Percentiles rank a stretch among this genome's conserved stretches.
These are phyloP conservation scores for Alisma plantagoaquatica DNA, from an alignment of 106 monocot genomes.

Conservation along the genomic window DNA sequence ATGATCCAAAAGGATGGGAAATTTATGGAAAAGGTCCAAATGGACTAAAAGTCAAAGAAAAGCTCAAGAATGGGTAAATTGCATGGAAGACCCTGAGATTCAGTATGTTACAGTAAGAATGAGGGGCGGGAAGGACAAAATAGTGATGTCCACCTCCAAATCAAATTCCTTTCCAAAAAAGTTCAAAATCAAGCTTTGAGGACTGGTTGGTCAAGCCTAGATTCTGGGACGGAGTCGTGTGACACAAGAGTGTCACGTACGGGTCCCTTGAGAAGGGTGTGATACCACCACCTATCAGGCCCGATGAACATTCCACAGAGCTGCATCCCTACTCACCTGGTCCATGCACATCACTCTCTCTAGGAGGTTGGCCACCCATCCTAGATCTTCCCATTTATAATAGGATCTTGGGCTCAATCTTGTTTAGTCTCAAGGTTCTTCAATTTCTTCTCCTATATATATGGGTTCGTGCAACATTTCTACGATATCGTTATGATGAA, in stretches of 20 bases:
- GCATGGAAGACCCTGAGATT: too few relatives aligned
- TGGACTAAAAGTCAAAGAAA: too few relatives aligned
- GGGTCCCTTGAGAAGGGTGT: neutral
- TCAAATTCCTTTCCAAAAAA: too few relatives aligned
- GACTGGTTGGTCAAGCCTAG: too few relatives aligned
- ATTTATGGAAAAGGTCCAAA: too few relatives aligned
- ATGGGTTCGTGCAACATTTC: neutral
- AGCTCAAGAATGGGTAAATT: too few relatives aligned
- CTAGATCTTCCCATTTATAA: neutral
- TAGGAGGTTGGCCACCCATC: neutral
- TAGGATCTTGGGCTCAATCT: neutral
- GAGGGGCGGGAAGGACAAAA: too few relatives aligned
- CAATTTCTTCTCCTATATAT: neutral
- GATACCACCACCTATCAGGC: neutral
- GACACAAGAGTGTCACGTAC: neutral
- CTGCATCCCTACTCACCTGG: conserved; percentile 2
- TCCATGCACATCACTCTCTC: conserved; percentile 1
- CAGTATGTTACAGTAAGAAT: too few relatives aligned
- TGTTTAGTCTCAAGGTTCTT: neutral
- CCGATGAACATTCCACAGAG: neutral
- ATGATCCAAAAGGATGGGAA: too few relatives aligned
- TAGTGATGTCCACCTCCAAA: too few relatives aligned
- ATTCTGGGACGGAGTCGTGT: too few relatives aligned
- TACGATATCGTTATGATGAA: neutral
- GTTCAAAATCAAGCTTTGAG: too few relatives aligned